Base-by-base conservation (phyloP, 2,329 filamentous ascomycete species). In the Ilyonectria mors-panacis region DNA sequence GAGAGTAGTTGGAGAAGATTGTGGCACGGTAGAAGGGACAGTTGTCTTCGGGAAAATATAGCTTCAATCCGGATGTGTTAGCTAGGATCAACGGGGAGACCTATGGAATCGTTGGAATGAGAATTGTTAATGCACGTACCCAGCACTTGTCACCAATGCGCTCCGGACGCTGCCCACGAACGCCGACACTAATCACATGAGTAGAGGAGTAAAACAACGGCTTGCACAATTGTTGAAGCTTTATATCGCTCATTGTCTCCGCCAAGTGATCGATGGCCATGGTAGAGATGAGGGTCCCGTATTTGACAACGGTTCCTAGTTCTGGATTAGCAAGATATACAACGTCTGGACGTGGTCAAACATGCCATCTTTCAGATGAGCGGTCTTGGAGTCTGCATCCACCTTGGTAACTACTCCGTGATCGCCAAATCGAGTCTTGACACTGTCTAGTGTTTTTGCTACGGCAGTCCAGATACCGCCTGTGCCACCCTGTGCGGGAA, bases 1-100 rank as follows among this genome's bases (percentile, higher is more conserved):
- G 96, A 21, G 96, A 98, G 89, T 99, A 99, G 90, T 99, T 99
- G 84, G 95, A 98, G 90, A 99, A 99, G 86, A 99, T 98, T 79
- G 96, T 99, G 79, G 96, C 96, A 76, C 96, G 93, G 88, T 99
- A 99, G 88, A 99, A 99, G 80, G 94, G 94, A 87, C 94, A 97
- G 88, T 99, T 92, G 82, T 97, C 93, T 83, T 99, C 96, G 69
- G 96, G 96, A 90, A 98, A 99, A 89, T 99, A 99, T 72, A 99
- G 88, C 91, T 92, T 23, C 2, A 15, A 0, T 19, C 9, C 9
- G 28, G 6, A 30, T 1, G 10, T n/a, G 23, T 47, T 17, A 56
- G 30, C 8, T 28, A 17, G 5, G 6, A n/a, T 7, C 9, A 47
- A 9, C 8, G 3, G 17, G n/a, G 6, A 8, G 15, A 23, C 10